Percentiles rank a stretch among this genome's conserved stretches.
Conservation (phyloP, 2,329 filamentous ascomycete species). For the Cladosporium cucumerinum region DNA sequence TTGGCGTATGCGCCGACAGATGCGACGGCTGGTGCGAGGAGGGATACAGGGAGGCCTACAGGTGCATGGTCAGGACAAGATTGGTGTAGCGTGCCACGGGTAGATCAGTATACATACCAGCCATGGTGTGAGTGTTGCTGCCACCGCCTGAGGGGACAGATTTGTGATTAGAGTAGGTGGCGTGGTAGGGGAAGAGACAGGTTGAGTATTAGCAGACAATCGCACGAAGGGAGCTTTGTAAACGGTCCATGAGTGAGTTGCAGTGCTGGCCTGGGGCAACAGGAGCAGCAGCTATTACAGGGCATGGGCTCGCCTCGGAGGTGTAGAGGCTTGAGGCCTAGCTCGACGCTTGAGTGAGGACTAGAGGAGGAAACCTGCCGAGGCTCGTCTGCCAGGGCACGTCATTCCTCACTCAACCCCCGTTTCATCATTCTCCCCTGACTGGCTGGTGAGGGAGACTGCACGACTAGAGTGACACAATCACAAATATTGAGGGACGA, state of each 20-base stretch:
- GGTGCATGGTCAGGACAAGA: background rate
- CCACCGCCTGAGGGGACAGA: background rate
- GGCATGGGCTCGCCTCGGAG: conserved; percentile 8
- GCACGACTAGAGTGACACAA: background rate
- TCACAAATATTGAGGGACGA: background rate
- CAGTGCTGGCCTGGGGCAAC: background rate
- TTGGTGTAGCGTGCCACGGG: background rate
- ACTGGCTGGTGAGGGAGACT: background rate
- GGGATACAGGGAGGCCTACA: conserved; percentile 18
- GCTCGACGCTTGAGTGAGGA: background rate
- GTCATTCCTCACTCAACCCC: background rate
- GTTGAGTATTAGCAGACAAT: background rate
- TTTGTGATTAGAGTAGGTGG: background rate
- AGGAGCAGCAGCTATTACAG: background rate
- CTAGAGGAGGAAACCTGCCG: background rate
- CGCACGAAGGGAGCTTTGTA: background rate
- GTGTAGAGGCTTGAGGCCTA: conserved; percentile 9
- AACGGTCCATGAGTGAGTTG: background rate
- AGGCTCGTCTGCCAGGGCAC: background rate
- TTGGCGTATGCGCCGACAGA: conserved; percentile 75
- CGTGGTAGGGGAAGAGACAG: background rate
- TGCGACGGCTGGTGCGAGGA: conserved; percentile 48
- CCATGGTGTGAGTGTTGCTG: conserved; percentile 1
- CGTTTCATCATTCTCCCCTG: background rate
- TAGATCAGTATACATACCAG: background rate